Conservation (phyloP, 805 yeast species). For the Candida nemodendra region DNA sequence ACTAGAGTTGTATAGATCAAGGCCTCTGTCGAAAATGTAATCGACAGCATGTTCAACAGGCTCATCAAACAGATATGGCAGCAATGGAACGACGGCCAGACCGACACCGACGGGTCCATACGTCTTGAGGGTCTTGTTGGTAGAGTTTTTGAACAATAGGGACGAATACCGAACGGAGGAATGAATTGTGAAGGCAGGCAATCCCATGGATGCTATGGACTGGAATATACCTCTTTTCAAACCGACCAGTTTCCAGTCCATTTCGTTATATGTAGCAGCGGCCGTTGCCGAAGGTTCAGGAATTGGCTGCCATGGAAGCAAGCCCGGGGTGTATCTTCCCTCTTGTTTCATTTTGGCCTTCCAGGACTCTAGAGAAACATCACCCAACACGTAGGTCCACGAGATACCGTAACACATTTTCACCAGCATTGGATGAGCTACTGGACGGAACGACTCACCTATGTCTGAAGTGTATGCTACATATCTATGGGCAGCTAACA, state of each 20-base stretch:
- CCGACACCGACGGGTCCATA: slow-evolving; percentile 84
- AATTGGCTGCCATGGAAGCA: slow-evolving; percentile 63
- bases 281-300: slow-evolving; percentile 43
- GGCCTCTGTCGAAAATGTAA: slow-evolving; percentile 54
- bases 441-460: slow-evolving; percentile 84
- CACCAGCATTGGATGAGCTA: slow-evolving; percentile 69
- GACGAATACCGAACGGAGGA: slow-evolving; percentile 71
- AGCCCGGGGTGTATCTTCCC: slow-evolving; percentile 58
- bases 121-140: slow-evolving; percentile 46
- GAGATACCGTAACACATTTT: slow-evolving; percentile 67
- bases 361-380: slow-evolving; percentile 74
- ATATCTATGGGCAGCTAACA: slow-evolving; percentile 72
- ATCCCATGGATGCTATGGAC: slow-evolving; percentile 79
- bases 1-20: slow-evolving; percentile 24
- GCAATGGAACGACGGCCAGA: slow-evolving; percentile 68
- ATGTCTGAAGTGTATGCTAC: slow-evolving; percentile 86
- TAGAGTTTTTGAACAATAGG: slow-evolving; percentile 53
- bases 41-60: slow-evolving; percentile 76
- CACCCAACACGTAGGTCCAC: slow-evolving; percentile 75
- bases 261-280: slow-evolving; percentile 37
- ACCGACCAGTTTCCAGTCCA: slow-evolving; percentile 67
- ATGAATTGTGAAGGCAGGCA: slow-evolving; percentile 85
- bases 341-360: slow-evolving; percentile 62
- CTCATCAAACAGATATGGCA: slow-evolving; percentile 79
- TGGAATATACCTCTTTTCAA: slow-evolving; percentile 78